Evolutionary conservation across 148 eudicot species (phyloP).

Genomic region (Polygonum maritimum): DNA sequence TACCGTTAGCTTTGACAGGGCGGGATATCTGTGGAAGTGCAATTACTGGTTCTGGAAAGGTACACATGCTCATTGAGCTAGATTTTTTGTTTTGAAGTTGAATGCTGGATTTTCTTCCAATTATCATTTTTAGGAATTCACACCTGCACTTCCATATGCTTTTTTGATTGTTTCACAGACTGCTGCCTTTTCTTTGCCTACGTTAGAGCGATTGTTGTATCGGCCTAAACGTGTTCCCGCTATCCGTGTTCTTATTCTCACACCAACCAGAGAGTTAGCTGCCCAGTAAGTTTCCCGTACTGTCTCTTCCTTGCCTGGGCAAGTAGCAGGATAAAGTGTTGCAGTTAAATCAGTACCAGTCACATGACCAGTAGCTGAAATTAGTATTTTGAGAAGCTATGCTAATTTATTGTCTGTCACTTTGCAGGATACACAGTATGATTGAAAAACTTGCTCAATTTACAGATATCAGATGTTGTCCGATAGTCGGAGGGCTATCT

Average conservation of each 20-base stretch:
- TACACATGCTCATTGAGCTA: slow-evolving; percentile 6
- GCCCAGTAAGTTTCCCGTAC: slow-evolving; percentile 61
- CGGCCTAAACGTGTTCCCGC: slow-evolving; percentile 80
- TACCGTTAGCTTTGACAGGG: slow-evolving; percentile 78
- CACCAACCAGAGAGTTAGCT: slow-evolving; percentile 95
- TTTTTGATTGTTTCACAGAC: slow-evolving; percentile 37
- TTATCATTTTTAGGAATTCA: neutral
- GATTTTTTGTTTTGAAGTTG: neutral
- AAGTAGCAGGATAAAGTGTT: neutral
- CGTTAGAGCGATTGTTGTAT: slow-evolving; percentile 65
- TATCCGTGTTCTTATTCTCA: slow-evolving; percentile 84
- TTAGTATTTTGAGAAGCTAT: neutral
- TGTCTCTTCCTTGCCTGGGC: neutral
- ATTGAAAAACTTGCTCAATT: slow-evolving; percentile 74
- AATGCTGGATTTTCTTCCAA: neutral
- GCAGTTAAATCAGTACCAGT: neutral
- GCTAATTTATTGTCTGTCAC: slow-evolving; percentile 1
- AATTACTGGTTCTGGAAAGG: slow-evolving; percentile 97
- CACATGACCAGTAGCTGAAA: neutral
- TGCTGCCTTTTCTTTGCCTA: slow-evolving; percentile 87
- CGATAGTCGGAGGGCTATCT: slow-evolving; percentile 77
- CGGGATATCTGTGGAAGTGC: slow-evolving; percentile 98
- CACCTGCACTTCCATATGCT: neutral
- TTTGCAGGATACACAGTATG: slow-evolving; percentile 88
- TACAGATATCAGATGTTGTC: slow-evolving; percentile 82